These are phyloP conservation scores for Populus hybrid DNA, from an alignment of 441 rosid genomes.

Conservation along the genomic window DNA sequence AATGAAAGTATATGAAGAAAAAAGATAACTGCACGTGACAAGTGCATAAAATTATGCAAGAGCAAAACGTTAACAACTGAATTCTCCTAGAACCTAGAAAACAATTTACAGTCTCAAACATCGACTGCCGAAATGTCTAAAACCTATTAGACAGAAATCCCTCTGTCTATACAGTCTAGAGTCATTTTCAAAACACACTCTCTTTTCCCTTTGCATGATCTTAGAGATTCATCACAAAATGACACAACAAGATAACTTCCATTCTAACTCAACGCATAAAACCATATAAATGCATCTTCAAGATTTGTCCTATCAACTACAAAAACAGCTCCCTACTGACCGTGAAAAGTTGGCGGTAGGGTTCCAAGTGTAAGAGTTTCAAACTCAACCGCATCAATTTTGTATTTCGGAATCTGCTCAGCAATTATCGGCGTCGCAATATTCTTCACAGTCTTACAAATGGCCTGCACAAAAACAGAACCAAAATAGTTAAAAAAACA, in stretches of 20 bases:
- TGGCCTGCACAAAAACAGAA: conserved; percentile 52
- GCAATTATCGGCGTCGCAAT: conserved; percentile 84
- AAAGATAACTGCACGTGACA: neutral
- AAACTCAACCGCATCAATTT: conserved; percentile 89
- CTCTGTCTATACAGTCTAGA: neutral
- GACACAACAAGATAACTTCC: neutral
- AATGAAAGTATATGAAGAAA: neutral
- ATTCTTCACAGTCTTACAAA: conserved; percentile 70
- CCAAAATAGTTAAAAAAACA: conserved; percentile 5
- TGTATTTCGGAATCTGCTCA: conserved; percentile 91
- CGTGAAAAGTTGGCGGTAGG: conserved; percentile 86
- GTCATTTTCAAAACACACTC: neutral
- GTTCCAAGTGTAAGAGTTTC: conserved; percentile 83
- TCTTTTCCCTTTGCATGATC: too few species aligned
- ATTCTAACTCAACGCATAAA: neutral
- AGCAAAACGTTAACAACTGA: neutral
- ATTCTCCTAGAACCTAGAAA: neutral
- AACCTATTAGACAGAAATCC: neutral
- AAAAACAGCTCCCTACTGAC: conserved; percentile 29
- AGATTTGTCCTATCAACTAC: neutral
- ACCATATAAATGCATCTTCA: neutral
- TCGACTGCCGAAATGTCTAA: too few species aligned
- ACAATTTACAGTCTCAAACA: too few species aligned
- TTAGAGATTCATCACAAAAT: too few species aligned
- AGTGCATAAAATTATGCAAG: neutral